Base-by-base conservation (phyloP, 2,329 filamentous ascomycete species). In the Alternaria gansuensis region DNA sequence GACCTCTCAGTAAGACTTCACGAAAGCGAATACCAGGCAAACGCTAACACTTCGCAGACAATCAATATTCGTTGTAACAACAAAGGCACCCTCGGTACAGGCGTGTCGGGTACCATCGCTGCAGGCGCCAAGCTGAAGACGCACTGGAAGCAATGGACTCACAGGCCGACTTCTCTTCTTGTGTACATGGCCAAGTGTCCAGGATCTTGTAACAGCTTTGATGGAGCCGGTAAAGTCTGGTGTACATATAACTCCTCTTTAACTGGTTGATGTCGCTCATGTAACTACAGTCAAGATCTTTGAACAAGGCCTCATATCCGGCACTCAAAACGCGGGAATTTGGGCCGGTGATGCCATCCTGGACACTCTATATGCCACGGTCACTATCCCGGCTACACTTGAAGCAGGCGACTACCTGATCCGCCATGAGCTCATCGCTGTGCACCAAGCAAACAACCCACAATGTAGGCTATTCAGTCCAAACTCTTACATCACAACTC, bases 101-200 rank as follows among this genome's bases (percentile, higher is more conserved):
- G 72, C 17, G 71, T 82, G 5, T 75, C 73, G 33, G 84, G 82
- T 1, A 75, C 77, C 31, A 74, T 84, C 57, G 72, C 77, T 5
- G 82, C 84, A 5, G 84, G 84, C 34, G 65, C 74, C 17, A 80
- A 77, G 43, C 75, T 86, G 51, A 82, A 81, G 9, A 82, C 84
- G 14, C 74, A 80, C 63, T 86, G 84, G 83, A 70, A 74, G 37
- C 84, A 86, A 73, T 86, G 84, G 84, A 85, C 84, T 2, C 83
- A 86, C 69, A 73, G 78, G 37, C 84, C 86, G 62, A 82, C 84
- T 3, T 82, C 84, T 14, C 81, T 87, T 48, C 80, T 85, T 75
- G 82, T 86, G 13, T 86, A 83, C 73, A 74, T 78, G 69, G 77
- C 76, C n/a, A 80, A 83, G 57, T 85, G 84, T 72, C 71, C 81